Evolutionary conservation across 2,329 filamentous ascomycete species (phyloP), one percentile per base, ranked within the genome.

Genomic region (Fusarium cicatricum): DNA sequence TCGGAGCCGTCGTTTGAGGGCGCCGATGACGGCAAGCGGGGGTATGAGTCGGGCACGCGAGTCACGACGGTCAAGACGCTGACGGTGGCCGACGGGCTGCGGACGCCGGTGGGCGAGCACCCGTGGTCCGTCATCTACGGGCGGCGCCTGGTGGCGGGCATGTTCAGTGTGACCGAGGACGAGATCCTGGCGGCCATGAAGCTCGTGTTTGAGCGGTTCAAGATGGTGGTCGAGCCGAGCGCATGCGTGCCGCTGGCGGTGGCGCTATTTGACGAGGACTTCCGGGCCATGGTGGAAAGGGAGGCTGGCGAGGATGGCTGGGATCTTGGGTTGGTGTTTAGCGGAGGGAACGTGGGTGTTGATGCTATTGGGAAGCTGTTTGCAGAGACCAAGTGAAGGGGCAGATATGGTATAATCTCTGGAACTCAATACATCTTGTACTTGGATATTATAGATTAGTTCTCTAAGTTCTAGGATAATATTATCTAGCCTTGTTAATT

Each of bases 201-300:
- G 58, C 75, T 98, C 58, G 89, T 96, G 29, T 78, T 93, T 59
- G 94, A 98, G 83, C 79, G 93, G 53, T 86, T 95, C 82, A 97
- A 98, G 84, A 78, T 96, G 40, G 86, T 97, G 17, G 87, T 97
- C 11, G 94, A 98, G 80, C 94, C 94, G 17, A 93, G 89, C 74
- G 86, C 90, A 1, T 92, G 88, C 3, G 93, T 97, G n/a, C 85
- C 87, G 2, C 74, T 98, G 55, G 95, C 94, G 0, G 90, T 91
- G 8, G 88, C 87, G 46, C 77, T 98, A 64, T 97, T 86, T 63
- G 90, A 97, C 72, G 91, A 96, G 75, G 91, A 92, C 4, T 97
- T 97, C 60, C 79, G 91, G 53, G 72, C 70, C 11, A 74, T 89
- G 74, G 89, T 93, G 10, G 86, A 91, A 77, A 74, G 69, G 55